phyloP scores from a whole-genome alignment of 768 basidiomycete genomes.

The Goffeauzyma gilvescens region DNA sequence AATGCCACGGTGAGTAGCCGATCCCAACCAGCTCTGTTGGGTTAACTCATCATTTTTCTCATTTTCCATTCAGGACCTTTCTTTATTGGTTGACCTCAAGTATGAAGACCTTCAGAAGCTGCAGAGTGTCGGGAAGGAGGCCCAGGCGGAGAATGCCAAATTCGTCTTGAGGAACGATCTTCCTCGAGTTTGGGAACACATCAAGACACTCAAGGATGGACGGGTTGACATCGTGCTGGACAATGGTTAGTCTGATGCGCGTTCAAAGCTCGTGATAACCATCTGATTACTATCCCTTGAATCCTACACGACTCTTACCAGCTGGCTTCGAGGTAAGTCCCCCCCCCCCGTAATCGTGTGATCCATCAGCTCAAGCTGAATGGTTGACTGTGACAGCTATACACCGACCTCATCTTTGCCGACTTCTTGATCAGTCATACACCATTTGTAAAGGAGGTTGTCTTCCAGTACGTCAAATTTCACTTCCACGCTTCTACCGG shows the following conservation, averaged over 20 bases:
- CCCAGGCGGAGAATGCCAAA: conserved; percentile 52
- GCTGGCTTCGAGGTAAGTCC: conserved; percentile 68
- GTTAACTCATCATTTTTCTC: neutral
- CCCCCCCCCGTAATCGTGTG: neutral
- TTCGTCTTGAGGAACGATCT: conserved; percentile 77
- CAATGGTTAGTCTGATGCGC: conserved; percentile 46
- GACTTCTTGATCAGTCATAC: conserved; percentile 73
- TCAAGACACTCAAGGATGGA: conserved; percentile 40
- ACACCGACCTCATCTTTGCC: conserved; percentile 70
- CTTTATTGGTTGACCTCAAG: conserved; percentile 67
- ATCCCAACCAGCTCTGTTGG: neutral
- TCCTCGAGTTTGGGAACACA: conserved; percentile 49
- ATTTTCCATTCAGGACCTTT: conserved; percentile 50
- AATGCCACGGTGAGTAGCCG: conserved; percentile 57
- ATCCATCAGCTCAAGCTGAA: neutral
- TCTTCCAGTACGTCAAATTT: conserved; percentile 81
- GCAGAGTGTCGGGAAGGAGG: conserved; percentile 64
- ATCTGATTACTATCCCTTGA: neutral
- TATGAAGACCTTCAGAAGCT: conserved; percentile 62
- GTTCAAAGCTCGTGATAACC: neutral
- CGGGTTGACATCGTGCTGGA: conserved; percentile 76
- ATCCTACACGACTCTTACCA: conserved; percentile 33
- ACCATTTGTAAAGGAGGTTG: conserved; percentile 56
- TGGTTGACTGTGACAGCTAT: conserved; percentile 40
- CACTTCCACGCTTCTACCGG: neutral